These are phyloP conservation scores for Aspergillus sp. DNA, from an alignment of 2,329 filamentous ascomycete species.

Conservation along the genomic window DNA sequence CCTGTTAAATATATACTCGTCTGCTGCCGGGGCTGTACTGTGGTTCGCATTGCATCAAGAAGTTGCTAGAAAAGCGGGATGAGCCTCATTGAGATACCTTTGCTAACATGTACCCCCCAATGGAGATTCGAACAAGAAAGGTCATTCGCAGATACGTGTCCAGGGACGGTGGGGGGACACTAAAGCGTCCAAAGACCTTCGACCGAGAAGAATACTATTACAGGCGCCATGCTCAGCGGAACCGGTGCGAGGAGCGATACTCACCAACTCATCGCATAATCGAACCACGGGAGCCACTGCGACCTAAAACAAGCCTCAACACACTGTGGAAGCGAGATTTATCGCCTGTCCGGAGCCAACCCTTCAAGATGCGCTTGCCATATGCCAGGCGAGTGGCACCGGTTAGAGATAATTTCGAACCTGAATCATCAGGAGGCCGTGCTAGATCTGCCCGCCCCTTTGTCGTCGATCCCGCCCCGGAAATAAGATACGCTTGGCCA, in stretches of 20 bases:
- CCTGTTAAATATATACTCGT: not conserved
- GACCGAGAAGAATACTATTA: conserved; percentile 19
- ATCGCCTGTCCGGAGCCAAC: conserved; percentile 12
- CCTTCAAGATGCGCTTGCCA: conserved; percentile 14
- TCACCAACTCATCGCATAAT: conserved; percentile 11
- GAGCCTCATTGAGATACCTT: conserved; percentile 18
- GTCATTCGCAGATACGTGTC: conserved; percentile 19
- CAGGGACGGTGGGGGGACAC: conserved; percentile 14
- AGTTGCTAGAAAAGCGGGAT: conserved; percentile 9
- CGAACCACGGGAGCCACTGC: conserved; percentile 6
- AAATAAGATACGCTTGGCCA: conserved; percentile 1
- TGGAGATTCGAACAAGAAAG: conserved; percentile 23
- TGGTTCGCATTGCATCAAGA: not conserved
- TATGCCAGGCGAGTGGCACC: conserved; percentile 14
- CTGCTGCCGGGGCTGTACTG: not conserved
- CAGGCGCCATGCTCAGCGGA: conserved; percentile 7
- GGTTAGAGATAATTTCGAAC: not conserved
- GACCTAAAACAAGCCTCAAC: not conserved
- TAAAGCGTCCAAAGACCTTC: conserved; percentile 13
- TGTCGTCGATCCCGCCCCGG: conserved; percentile 15
- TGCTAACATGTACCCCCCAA: conserved; percentile 13
- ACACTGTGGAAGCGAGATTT: conserved; percentile 3
- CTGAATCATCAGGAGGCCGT: conserved; percentile 6
- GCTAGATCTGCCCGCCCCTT: conserved; percentile 12
- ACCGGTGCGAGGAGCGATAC: not conserved